Conservation (phyloP, 2,329 filamentous ascomycete species). For the Trichoderma sp. region DNA sequence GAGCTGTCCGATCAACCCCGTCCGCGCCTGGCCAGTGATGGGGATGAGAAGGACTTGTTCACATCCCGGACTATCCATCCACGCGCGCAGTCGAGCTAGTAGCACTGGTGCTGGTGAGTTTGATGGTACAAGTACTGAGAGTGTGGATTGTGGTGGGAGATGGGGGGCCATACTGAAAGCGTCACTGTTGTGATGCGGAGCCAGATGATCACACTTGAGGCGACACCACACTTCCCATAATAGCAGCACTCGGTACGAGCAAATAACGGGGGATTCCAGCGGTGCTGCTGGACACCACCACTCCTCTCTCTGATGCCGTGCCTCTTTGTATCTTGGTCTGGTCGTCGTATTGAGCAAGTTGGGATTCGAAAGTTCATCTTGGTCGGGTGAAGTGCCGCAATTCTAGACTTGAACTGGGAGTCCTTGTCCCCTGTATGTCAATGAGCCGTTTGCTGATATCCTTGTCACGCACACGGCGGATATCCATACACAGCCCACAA, state of each 20-base stretch:
- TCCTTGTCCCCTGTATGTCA: not conserved
- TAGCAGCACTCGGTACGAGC: not conserved
- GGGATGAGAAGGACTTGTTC: not conserved
- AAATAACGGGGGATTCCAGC: not conserved
- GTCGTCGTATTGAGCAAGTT: not conserved
- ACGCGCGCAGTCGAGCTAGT: constrained; percentile 14
- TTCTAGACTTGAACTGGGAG: constrained; percentile 2
- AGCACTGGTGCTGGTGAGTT: constrained; percentile 12
- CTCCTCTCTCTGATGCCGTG: not conserved
- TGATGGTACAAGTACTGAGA: not conserved
- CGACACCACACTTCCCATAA: not conserved
- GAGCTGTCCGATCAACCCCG: constrained; percentile 14
- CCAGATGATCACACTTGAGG: constrained; percentile 15
- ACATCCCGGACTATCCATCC: constrained; percentile 6
- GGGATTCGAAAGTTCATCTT: not conserved
- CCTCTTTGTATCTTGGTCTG: not conserved
- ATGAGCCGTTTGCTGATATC: constrained; percentile 1
- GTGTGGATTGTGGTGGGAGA: constrained; percentile 5
- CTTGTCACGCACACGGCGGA: constrained; percentile 9
- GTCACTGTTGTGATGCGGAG: constrained; percentile 14
- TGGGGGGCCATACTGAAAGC: constrained; percentile 4
- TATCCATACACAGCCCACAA: not conserved
- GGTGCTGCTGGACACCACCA: not conserved
- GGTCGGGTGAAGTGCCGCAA: not conserved
- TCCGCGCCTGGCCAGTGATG: constrained; percentile 9